Evolutionary conservation across 2,329 filamentous ascomycete genomes (phyloP).

Genomic region (Dryadomyces sulphureus): DNA sequence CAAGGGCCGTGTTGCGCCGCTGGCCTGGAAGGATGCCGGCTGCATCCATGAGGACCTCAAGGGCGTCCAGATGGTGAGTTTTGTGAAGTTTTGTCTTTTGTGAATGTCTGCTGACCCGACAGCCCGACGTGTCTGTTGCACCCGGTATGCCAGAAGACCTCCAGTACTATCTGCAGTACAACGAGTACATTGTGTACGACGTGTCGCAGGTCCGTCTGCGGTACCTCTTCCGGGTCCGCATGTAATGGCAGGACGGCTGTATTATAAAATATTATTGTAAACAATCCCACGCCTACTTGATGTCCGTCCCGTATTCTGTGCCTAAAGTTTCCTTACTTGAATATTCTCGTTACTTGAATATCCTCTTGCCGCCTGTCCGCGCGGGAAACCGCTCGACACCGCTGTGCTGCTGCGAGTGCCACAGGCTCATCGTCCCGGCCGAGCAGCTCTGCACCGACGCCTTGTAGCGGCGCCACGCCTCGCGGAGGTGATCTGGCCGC

Average conservation of each 20-base stretch:
- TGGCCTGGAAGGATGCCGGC: constrained; percentile 60
- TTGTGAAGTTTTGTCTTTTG: background rate
- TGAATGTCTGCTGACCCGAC: constrained; percentile 2
- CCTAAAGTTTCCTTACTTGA: too few species aligned
- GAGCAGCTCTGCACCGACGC: constrained; percentile 46
- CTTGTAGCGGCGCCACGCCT: constrained; percentile 57
- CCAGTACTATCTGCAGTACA: constrained; percentile 42
- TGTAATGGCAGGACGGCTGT: too few species aligned
- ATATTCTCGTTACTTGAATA: constrained; percentile 26
- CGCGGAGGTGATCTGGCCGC: constrained; percentile 59
- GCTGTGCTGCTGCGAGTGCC: constrained; percentile 44
- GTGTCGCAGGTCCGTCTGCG: constrained; percentile 54
- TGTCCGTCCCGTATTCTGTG: too few species aligned
- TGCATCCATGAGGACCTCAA: constrained; percentile 48
- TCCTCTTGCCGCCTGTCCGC: constrained; percentile 32
- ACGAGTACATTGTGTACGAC: constrained; percentile 62
- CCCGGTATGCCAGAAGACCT: constrained; percentile 33
- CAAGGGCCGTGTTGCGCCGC: constrained; percentile 48
- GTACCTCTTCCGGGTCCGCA: constrained; percentile 51
- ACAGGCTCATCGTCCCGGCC: constrained; percentile 43
- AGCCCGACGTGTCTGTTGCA: constrained; percentile 21
- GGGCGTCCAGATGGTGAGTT: constrained; percentile 54
- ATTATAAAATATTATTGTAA: too few species aligned
- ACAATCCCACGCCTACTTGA: too few species aligned
- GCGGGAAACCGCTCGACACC: constrained; percentile 45